Percentiles rank a stretch among this genome's conserved stretches.
These are phyloP conservation scores for Neurospora pannonica DNA, from an alignment of 495 filamentous ascomycete genomes.

Conservation along the genomic window DNA sequence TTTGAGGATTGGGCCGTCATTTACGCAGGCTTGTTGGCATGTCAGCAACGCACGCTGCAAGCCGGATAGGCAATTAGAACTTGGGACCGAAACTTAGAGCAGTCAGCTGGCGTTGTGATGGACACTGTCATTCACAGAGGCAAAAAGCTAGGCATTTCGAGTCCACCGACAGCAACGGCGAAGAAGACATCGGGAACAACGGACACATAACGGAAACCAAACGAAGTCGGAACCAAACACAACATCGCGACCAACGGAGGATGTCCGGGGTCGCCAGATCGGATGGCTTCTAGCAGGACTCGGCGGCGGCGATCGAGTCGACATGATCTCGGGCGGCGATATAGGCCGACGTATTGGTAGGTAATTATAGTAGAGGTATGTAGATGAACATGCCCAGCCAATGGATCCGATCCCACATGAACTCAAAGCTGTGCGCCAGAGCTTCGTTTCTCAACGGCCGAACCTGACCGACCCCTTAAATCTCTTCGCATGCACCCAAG, in stretches of 20 bases:
- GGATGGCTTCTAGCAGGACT: not conserved
- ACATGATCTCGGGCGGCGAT: not conserved
- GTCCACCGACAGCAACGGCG: not conserved
- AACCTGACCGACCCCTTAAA: not conserved
- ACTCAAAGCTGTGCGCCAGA: slow-evolving; percentile 5
- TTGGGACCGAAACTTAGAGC: not conserved
- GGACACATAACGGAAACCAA: not conserved
- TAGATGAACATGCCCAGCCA: not conserved
- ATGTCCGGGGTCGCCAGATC: not conserved
- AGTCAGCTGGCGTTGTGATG: not conserved
- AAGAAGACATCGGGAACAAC: not conserved
- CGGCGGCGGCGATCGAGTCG: not conserved
- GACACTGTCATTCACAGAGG: not conserved
- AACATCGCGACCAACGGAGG: not conserved
- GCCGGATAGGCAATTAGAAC: not conserved
- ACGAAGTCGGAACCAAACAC: not conserved
- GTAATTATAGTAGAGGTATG: not conserved
- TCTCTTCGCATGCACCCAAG: not conserved
- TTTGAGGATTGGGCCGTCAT: not conserved
- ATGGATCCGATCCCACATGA: not conserved
- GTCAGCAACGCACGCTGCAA: not conserved
- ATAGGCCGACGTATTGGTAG: not conserved
- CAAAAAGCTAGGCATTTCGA: not conserved
- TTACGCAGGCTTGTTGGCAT: not conserved
- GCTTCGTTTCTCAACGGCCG: slow-evolving; percentile 6